phyloP scores from a whole-genome alignment of 805 yeast species.

The Wickerhamomyces mucosus region DNA sequence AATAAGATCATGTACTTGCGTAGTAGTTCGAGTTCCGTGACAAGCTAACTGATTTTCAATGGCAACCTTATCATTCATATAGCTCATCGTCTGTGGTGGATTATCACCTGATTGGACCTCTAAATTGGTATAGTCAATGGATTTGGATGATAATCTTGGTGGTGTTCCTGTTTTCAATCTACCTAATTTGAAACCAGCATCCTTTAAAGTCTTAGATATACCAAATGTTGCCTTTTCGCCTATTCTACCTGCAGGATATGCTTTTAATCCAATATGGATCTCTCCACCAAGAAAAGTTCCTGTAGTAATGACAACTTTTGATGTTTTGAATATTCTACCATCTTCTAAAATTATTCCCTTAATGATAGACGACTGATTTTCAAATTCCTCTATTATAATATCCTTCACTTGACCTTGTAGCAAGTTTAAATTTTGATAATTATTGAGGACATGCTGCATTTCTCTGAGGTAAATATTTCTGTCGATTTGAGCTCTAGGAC shows the following conservation, averaged over 20 bases:
- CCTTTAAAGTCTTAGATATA: slow-evolving; percentile 63
- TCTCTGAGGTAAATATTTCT: slow-evolving; percentile 65
- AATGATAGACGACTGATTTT: slow-evolving; percentile 25
- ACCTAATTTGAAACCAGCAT: slow-evolving; percentile 77
- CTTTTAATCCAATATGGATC: slow-evolving; percentile 78
- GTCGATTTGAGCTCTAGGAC: slow-evolving; percentile 95
- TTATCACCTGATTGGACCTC: slow-evolving; percentile 69
- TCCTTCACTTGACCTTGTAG: slow-evolving; percentile 78
- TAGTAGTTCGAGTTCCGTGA: slow-evolving; percentile 71
- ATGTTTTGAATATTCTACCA: slow-evolving; percentile 51
- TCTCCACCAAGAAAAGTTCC: slow-evolving; percentile 95
- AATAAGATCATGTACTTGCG: slow-evolving; percentile 61
- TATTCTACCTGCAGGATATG: slow-evolving; percentile 84
- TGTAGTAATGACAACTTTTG: slow-evolving; percentile 79
- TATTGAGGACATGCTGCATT: slow-evolving; percentile 61
- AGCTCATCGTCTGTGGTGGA: slow-evolving; percentile 89
- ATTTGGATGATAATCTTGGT: slow-evolving; percentile 65
- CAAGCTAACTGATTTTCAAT: slow-evolving; percentile 58
- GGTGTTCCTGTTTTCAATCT: slow-evolving; percentile 97
- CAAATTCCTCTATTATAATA: slow-evolving; percentile 46
- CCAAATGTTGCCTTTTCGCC: slow-evolving; percentile 93
- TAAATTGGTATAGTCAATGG: slow-evolving; percentile 61
- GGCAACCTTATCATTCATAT: slow-evolving; percentile 57
- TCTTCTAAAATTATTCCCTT: slow-evolving; percentile 66
- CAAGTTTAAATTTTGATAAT: slow-evolving; percentile 45